Evolutionary conservation across 2,329 filamentous ascomycete species (phyloP).

Genomic region (Lachnellula willkommii): DNA sequence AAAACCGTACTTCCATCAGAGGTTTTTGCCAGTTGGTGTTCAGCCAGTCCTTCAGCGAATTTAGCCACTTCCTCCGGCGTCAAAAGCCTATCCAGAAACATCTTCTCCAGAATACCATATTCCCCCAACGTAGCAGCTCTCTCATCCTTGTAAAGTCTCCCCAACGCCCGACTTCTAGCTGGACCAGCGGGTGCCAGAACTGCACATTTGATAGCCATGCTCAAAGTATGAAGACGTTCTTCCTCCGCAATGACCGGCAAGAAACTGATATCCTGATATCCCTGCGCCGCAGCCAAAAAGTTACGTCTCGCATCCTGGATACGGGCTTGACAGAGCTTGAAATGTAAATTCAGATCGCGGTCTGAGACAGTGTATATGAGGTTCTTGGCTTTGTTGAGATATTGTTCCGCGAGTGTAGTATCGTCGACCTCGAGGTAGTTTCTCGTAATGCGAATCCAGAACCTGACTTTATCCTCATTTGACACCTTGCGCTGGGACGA

Average conservation of each 20-base stretch:
- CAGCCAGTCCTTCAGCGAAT: conserved; percentile 73
- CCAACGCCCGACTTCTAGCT: conserved; percentile 71
- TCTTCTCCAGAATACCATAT: conserved; percentile 90
- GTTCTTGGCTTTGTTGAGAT: conserved; percentile 93
- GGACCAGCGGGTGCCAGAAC: conserved; percentile 90
- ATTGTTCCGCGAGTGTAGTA: conserved; percentile 74
- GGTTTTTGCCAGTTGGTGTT: conserved; percentile 86
- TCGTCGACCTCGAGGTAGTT: conserved; percentile 94
- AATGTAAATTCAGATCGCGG: conserved; percentile 71
- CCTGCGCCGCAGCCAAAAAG: conserved; percentile 81
- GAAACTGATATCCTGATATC: conserved; percentile 84
- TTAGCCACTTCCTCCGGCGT: conserved; percentile 75
- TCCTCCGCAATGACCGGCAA: conserved; percentile 74
- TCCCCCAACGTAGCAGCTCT: conserved; percentile 69
- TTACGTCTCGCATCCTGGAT: conserved; percentile 86
- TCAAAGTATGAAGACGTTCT: conserved; percentile 78
- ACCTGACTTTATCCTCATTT: conserved; percentile 72
- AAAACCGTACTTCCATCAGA: conserved; percentile 89
- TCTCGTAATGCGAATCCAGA: conserved; percentile 92
- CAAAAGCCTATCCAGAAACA: conserved; percentile 86
- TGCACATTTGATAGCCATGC: conserved; percentile 84
- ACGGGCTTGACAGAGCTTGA: conserved; percentile 84
- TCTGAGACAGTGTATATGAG: conserved; percentile 75
- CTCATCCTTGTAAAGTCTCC: conserved; percentile 89
- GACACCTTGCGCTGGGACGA: conserved; percentile 79